Evolutionary conservation across 1,139 yeast genomes (phyloP), one percentile per base, ranked within the genome.

Genomic region (Yamadazyma friedrichii): DNA sequence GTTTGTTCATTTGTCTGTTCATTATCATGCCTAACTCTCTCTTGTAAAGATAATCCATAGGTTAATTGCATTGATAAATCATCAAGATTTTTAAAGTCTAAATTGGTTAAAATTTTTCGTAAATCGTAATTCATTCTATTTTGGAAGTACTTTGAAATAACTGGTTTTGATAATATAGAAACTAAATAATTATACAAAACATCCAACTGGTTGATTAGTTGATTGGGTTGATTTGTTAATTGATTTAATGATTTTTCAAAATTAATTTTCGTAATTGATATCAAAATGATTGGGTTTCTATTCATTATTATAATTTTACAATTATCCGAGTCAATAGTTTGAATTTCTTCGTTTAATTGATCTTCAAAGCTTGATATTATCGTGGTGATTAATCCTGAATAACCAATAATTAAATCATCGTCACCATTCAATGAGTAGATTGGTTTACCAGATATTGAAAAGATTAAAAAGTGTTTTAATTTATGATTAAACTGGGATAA

Each of bases 371-470:
- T 78, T 2, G 86, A 75, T 6, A 82, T 73, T 17, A 84, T 76
- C 0, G 91, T 82, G 41, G 86, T 86, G 6, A 84, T 68, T 2
- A 84, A 66, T 1, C 93, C 94, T 68, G 87, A 80, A 54, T 86
- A 85, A 1, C 93, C 88, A 36, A 86, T 67, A 1, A 85, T 70
- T 20, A 82, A 64, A 38, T 80, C 83, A 46, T 88, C 95, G 0
- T 80, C 65, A 3, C 96, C 96, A 55, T 83, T 76, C 70, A 85
- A 70, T 1, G 95, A 79, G 60, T 84, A 93, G 6, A 93, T 86
- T 1, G 96, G 97, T 59, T 93, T 93, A 0, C 98, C 98, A 0
- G 98, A 96, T 2, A 83, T 67, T 0, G 96, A 88, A n/a, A 93
- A 68, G 6, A 93, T 80, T 49, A 89, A 81, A 53, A 86, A 88